phyloP scores from a whole-genome alignment of 2,329 filamentous ascomycete species.

The Trichoderma citrinoviride region DNA sequence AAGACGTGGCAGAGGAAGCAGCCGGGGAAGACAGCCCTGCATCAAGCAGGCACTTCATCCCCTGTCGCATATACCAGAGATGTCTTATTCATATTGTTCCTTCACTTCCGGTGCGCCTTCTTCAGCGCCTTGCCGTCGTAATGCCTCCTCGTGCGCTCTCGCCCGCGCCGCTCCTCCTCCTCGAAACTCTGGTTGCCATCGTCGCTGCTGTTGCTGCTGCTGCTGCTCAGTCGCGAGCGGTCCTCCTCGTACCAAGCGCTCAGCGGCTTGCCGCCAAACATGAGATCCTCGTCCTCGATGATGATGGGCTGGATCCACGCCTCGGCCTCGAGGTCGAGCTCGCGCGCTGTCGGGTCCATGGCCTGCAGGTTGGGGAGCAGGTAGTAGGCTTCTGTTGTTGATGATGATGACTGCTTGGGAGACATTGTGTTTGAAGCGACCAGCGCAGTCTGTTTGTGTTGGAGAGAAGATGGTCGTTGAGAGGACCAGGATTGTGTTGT shows the following conservation, averaged over 20 bases:
- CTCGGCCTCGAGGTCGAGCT: constrained; percentile 37
- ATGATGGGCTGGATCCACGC: constrained; percentile 55
- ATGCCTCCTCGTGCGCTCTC: constrained; percentile 38
- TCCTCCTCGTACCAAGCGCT: constrained; percentile 59
- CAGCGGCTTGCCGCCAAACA: constrained; percentile 59
- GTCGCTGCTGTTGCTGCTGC: constrained; percentile 37
- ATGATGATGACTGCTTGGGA: constrained; percentile 1
- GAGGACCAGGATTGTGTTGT: neutral
- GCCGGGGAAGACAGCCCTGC: neutral
- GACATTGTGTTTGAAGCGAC: constrained; percentile 15
- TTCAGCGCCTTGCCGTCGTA: constrained; percentile 26
- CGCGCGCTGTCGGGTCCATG: constrained; percentile 34
- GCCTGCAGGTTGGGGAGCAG: constrained; percentile 35
- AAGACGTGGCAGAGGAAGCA: too few species aligned
- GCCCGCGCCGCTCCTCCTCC: constrained; percentile 39
- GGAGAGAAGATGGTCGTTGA: neutral
- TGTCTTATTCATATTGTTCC: neutral
- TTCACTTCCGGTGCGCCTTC: constrained; percentile 36
- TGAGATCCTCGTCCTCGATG: constrained; percentile 61
- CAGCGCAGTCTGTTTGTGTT: constrained; percentile 4
- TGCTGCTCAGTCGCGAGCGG: constrained; percentile 37
- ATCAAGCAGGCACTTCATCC: neutral
- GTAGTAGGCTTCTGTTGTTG: constrained; percentile 21
- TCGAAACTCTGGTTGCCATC: constrained; percentile 34
- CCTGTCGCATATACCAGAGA: neutral